These are phyloP conservation scores for Pelargonium nanum DNA, from an alignment of 345 rosid species.

Conservation along the genomic window DNA sequence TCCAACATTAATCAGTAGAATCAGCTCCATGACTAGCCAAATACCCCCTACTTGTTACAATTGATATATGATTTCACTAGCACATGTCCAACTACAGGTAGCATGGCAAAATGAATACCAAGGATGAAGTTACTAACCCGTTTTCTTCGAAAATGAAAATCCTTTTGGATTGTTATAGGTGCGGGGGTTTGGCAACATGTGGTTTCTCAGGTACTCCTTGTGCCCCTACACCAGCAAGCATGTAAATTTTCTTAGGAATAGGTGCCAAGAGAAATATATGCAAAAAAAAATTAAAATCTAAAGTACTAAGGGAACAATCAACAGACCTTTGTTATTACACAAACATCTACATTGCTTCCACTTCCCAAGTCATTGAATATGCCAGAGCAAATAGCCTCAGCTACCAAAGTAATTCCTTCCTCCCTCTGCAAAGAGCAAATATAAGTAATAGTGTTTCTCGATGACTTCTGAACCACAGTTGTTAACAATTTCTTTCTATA, in stretches of 20 bases:
- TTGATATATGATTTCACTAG: not conserved
- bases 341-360: slow-evolving; percentile 21
- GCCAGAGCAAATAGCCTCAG: slow-evolving; percentile 28
- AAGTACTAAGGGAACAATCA: not conserved
- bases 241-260: not conserved
- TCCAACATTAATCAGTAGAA: not conserved
- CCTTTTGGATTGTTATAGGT: slow-evolving; percentile 14
- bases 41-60: too few species aligned
- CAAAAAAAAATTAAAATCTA: not conserved
- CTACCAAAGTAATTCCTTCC: slow-evolving; percentile 18
- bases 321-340: slow-evolving; percentile 20
- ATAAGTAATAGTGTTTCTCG: not conserved
- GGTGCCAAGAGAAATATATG: not conserved
- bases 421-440: slow-evolving; percentile 11
- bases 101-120: not conserved
- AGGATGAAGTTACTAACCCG: slow-evolving; percentile 7
- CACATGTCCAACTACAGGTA: not conserved
- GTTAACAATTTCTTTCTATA: not conserved
- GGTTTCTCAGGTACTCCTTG: slow-evolving; percentile 20
- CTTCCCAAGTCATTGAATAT: slow-evolving; percentile 50
- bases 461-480: not conserved
- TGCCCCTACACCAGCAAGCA: slow-evolving; percentile 12
- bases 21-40: too few species aligned
- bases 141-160: slow-evolving; percentile 16
- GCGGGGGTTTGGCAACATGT: slow-evolving; percentile 19